Conservation (phyloP, 2,329 filamentous ascomycete genomes). For the Colletotrichum salicis region DNA sequence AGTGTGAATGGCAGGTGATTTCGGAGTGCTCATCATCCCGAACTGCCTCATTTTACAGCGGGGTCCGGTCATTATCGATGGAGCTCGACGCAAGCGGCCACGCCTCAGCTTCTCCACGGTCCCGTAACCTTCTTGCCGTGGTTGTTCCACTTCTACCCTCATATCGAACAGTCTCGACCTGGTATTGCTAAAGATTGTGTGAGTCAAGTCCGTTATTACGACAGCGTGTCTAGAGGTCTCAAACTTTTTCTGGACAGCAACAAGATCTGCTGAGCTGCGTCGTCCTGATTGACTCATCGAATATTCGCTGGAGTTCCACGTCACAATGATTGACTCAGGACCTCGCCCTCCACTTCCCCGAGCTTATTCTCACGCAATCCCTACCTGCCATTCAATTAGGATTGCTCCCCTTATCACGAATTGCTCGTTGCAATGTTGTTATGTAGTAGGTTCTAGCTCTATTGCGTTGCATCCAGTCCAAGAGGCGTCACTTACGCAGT, state of each 20-base stretch:
- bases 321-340: neutral
- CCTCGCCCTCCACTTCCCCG: neutral
- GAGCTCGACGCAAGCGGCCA: constrained; percentile 11
- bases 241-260: neutral
- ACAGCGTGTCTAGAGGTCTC: neutral
- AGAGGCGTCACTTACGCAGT: neutral
- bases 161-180: constrained; percentile 20
- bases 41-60: constrained; percentile 10
- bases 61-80: constrained; percentile 1
- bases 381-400: neutral
- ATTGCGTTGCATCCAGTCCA: neutral
- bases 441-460: neutral
- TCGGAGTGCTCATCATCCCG: neutral
- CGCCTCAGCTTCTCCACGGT: constrained; percentile 21
- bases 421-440: neutral
- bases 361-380: neutral
- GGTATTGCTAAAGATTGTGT: neutral
- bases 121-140: constrained; percentile 15
- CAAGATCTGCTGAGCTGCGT: neutral
- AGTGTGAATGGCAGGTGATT: neutral
- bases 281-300: constrained; percentile 13
- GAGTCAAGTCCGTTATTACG: constrained; percentile 14
- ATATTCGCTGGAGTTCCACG: constrained; percentile 5
- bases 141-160: neutral
- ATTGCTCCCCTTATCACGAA: neutral